Percentiles rank a stretch among this genome's conserved stretches.
Conservation (phyloP, 2,329 filamentous ascomycete species). For the Elsinoe australis region DNA sequence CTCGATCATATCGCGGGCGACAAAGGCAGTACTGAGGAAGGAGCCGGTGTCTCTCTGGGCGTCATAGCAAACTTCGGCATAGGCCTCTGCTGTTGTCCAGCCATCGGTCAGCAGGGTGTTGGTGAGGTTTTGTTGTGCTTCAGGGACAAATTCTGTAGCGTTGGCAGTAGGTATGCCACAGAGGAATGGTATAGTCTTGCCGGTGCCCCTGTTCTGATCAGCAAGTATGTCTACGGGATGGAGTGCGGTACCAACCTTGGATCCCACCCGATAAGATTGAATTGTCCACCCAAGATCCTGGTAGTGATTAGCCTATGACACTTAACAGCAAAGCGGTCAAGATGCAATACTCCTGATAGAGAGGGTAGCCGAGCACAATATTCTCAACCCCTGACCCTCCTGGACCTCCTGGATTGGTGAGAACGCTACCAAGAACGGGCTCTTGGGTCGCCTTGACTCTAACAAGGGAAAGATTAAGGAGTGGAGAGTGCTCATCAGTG, state of each 20-base stretch:
- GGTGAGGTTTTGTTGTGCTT: slow-evolving; percentile 27
- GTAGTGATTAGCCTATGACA: not conserved
- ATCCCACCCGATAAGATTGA: slow-evolving; percentile 40
- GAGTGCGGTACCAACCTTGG: slow-evolving; percentile 34
- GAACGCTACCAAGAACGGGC: slow-evolving; percentile 34
- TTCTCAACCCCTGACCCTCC: slow-evolving; percentile 35
- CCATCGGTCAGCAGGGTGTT: slow-evolving; percentile 37
- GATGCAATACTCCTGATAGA: slow-evolving; percentile 14
- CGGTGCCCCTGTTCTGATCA: slow-evolving; percentile 12
- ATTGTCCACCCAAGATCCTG: slow-evolving; percentile 28
- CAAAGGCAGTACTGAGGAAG: slow-evolving; percentile 41
- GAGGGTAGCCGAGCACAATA: slow-evolving; percentile 24
- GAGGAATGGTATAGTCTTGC: not conserved
- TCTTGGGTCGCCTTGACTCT: slow-evolving; percentile 40
- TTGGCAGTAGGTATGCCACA: not conserved
- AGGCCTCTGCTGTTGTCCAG: slow-evolving; percentile 37
- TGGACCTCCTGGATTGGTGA: slow-evolving; percentile 40
- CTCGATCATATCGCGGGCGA: slow-evolving; percentile 44
- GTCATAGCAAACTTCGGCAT: slow-evolving; percentile 25
- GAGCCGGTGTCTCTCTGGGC: slow-evolving; percentile 31
- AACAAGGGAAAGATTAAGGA: slow-evolving; percentile 39
- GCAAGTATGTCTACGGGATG: slow-evolving; percentile 31
- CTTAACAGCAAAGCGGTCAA: slow-evolving; percentile 12
- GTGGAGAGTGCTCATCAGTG: slow-evolving; percentile 24
- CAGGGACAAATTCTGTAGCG: slow-evolving; percentile 16